These are phyloP conservation scores for Geosmithia putterillii DNA, from an alignment of 2,329 filamentous ascomycete genomes.

Conservation along the genomic window DNA sequence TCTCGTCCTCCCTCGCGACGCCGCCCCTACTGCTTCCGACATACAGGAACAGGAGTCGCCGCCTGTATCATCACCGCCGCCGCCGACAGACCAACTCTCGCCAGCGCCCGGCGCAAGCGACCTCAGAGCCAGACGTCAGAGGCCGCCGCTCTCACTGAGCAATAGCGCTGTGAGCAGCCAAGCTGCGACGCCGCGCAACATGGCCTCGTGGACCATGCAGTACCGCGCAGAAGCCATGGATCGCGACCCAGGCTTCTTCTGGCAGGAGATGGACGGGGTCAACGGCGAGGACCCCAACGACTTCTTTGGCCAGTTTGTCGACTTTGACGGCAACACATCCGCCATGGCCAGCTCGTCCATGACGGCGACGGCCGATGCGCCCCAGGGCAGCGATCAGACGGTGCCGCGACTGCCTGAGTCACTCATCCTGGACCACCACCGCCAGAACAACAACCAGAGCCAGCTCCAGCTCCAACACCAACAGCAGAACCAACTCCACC, in stretches of 20 bases:
- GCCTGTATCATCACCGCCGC: too few relatives aligned
- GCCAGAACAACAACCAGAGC: too few relatives aligned
- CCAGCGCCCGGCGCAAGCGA: too few relatives aligned
- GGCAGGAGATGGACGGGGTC: slow-evolving; percentile 18
- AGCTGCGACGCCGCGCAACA: slow-evolving; percentile 4
- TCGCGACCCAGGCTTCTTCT: slow-evolving; percentile 20
- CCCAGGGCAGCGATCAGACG: slow-evolving; percentile 3
- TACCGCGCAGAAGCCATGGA: slow-evolving; percentile 19
- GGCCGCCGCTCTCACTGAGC: background rate
- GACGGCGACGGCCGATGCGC: slow-evolving; percentile 6
- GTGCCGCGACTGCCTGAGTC: slow-evolving; percentile 13
- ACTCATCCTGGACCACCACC: slow-evolving; percentile 12
- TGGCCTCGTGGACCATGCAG: slow-evolving; percentile 24
- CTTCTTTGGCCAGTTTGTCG: slow-evolving; percentile 23
- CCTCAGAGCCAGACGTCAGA: too few relatives aligned
- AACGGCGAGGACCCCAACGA: slow-evolving; percentile 15
- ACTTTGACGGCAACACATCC: slow-evolving; percentile 18
- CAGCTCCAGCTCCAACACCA: too few relatives aligned
- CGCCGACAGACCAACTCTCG: too few relatives aligned
- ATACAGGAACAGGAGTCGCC: too few relatives aligned
- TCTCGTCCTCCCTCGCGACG: too few relatives aligned
- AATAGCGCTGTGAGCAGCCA: background rate
- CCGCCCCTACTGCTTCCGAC: too few relatives aligned
- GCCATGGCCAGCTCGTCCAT: slow-evolving; percentile 9
- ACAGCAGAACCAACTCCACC: too few relatives aligned